Percentiles rank a stretch among this genome's conserved stretches.
These are phyloP conservation scores for Vigna angularis DNA, from an alignment of 306 rosid genomes.

Conservation along the genomic window DNA sequence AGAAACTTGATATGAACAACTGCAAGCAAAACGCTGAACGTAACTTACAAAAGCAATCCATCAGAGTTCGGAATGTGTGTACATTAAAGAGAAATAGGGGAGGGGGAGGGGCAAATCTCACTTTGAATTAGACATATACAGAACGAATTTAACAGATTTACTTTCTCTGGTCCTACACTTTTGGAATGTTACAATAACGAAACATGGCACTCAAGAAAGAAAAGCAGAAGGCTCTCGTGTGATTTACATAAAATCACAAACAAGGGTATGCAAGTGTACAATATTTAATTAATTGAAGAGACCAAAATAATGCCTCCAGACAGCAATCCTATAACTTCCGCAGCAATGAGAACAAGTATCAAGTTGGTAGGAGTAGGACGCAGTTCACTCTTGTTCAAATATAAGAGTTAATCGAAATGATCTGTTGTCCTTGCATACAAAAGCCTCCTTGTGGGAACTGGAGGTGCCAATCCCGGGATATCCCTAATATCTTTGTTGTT, in stretches of 20 bases:
- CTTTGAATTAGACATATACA: slow-evolving; percentile 47
- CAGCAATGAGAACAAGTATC: slow-evolving; percentile 37
- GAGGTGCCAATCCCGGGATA: slow-evolving; percentile 97
- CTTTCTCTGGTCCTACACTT: slow-evolving; percentile 43
- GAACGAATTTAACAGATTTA: slow-evolving; percentile 20
- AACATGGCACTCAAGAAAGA: slow-evolving; percentile 48
- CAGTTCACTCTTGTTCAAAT: slow-evolving; percentile 45
- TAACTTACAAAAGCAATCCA: slow-evolving; percentile 42
- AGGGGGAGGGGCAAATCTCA: slow-evolving; percentile 33
- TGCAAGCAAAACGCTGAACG: slow-evolving; percentile 22
- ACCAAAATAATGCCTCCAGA: slow-evolving; percentile 45
- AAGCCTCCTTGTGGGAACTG: slow-evolving; percentile 89
- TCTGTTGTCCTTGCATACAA: slow-evolving; percentile 65
- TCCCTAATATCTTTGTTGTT: slow-evolving; percentile 82
- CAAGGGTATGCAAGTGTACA: slow-evolving; percentile 61
- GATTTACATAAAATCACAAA: slow-evolving; percentile 71
- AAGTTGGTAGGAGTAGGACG: slow-evolving; percentile 39
- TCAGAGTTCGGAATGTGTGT: slow-evolving; percentile 21
- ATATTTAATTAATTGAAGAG: slow-evolving; percentile 38
- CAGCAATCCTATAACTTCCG: slow-evolving; percentile 51
- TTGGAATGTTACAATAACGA: slow-evolving; percentile 50
- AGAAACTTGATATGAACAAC: slow-evolving; percentile 25
- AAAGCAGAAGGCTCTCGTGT: slow-evolving; percentile 54
- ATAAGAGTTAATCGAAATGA: slow-evolving; percentile 49
- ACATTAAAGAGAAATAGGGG: slow-evolving; percentile 25